Evolutionary conservation across 1,284 basidiomycete species (phyloP), one percentile per base, ranked within the genome.

Genomic region (Macrocystidia cucumis): DNA sequence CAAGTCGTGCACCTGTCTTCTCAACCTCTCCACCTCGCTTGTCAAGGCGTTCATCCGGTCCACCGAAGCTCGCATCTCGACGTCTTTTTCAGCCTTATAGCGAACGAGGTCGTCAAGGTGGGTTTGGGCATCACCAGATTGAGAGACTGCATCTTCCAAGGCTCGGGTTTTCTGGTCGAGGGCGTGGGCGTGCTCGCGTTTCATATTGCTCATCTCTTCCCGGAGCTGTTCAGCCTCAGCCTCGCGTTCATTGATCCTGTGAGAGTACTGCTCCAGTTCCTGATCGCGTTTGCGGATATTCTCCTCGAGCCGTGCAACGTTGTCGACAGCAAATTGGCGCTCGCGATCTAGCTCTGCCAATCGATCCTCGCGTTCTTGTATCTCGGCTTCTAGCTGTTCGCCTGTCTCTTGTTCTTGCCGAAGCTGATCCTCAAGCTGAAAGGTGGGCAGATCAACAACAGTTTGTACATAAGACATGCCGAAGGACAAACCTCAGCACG

Each of bases 1-100:
- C 37, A 93, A 56, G 18, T 72, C 68, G 29, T 81, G 77, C 7
- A 89, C 65, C 43, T 85, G 78, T 33, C 63, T 59, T 37, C 78
- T 69, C 31, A 91, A 56, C 25, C 67, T 61, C 37, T 78, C 73
- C 6, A 83, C 57, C 49, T 90, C 83, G 9, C 74, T 72, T 38
- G 72, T 67, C 37, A 85, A 57, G 9, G 60, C 57, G 12, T 49
- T 54, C 4, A 78, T 56, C 22, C 72, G 62, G 33, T 77, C 74
- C 32, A 62, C 62, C 32, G 67, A 57, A 13, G 62, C 58, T 35
- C 54, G 59, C 29, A 67, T 49, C 39, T 68, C 63, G 4, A 72
- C 61, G 16, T 79, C 72, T 7, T 58, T 55, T 42, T 77, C 70
- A 0, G 71, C 71, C 51, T 72, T 74, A 38, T 67, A 62, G 36